Evolutionary conservation across 2,329 filamentous ascomycete genomes (phyloP), one percentile per base, ranked within the genome.

Genomic region (Cytospora mali): DNA sequence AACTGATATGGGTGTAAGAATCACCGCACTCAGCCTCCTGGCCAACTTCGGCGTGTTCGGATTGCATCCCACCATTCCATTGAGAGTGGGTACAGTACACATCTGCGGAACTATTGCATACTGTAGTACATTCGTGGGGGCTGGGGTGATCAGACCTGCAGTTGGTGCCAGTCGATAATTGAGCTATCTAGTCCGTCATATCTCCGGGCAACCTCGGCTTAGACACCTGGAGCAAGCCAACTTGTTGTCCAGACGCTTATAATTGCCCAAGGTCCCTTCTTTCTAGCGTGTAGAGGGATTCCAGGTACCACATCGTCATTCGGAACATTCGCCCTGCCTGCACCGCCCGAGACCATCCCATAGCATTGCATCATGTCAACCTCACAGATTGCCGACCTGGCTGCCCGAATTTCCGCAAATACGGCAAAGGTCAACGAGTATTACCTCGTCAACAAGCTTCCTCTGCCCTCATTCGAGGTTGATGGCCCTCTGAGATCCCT

Each of bases 351-450:
- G 21, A 33, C 33, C 31, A 16, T 14, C 21, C 28, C 3, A 21
- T 39, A 42, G 21, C 21, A 46, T 18, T 46, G n/a, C 52, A 55
- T 42, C 31, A 61, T 61, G 58, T 31, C 51, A 18, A 55, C 21
- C 23, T 55, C 51, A 31, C 39, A 33, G 23, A 61, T 61, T 31
- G 21, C 39, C 13, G 51, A 61, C 35, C 29, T 61, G 39, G 58
- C 51, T 29, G 29, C 50, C n/a, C 58, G 58, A 29, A 61, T 61
- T 33, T 33, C 58, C 25, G 28, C 27, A 13, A 61, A 55, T 16
- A 61, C 58, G 16, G 21, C 35, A 16, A 50, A 56, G 25, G 53
- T 53, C 53, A 42, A 62, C 25, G 11, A 56, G 28, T 53, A 29
- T 29, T 46, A 62, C 25, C 33, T 35, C 4, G 18, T 9, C 10